Evolutionary conservation across 1,284 basidiomycete species (phyloP), one percentile per base, ranked within the genome.

Genomic region (Microbotryum saponariae): DNA sequence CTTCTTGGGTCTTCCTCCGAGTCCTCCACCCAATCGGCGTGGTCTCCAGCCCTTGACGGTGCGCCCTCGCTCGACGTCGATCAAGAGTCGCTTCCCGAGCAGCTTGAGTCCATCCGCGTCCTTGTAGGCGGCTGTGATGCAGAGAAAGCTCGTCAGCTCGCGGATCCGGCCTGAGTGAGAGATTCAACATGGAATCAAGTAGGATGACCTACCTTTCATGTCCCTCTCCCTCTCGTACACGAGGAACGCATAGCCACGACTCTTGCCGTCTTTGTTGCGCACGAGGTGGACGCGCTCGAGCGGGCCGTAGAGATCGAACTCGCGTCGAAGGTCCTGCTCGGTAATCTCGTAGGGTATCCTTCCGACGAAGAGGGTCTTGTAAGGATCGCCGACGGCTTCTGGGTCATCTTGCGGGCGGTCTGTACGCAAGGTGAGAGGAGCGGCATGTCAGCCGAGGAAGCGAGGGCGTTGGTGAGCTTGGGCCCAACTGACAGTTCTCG

Each of bases 41-140:
- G 96, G 96, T 74, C 97, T 97, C 96, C 96, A 99, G 8, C 92
- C 96, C 66, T 94, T 86, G 31, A 99, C 96, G 1, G 96, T 98
- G 55, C 94, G 85, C 8, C 96, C 96, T 51, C 96, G 86, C 77
- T 99, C 96, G 58, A 99, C 94, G 74, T 99, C 96, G 56, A 99
- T 94, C 49, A 97, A 81, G 64, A 97, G 91, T 66, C 89, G 82
- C 74, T 96, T 92, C 72, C 91, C 91, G 81, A 91, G 88, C 71
- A 99, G 91, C 65, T 91, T 88, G 53, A 98, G 82, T 18, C 93
- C 91, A 73, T 98, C 94, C n/a, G 93, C 96, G 74, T 98, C 94
- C 78, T 97, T 98, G 82, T 97, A 99, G 12, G 94, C 96, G 65
- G 92, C 94, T 94, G 66, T 16, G 37, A 42, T 42, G 37, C 37